phyloP scores from a whole-genome alignment of 768 basidiomycete species.

The Auriscalpium vulgare region DNA sequence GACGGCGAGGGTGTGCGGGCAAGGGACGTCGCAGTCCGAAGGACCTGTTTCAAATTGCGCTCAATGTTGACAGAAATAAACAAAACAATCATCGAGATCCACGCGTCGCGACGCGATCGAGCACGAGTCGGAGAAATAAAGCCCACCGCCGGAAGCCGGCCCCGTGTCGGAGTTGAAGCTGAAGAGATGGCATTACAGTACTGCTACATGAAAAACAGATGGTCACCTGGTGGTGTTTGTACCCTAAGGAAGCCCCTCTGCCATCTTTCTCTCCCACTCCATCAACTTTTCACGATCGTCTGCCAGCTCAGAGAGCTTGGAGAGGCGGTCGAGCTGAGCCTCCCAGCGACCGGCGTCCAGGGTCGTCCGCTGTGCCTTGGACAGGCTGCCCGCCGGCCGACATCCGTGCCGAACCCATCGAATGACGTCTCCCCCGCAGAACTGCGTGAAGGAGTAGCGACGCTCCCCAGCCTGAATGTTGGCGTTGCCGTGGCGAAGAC shows the following conservation, averaged over 20 bases:
- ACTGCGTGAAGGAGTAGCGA: slow-evolving; percentile 7
- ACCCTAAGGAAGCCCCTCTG: not conserved
- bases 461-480: slow-evolving; percentile 6
- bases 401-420: not conserved
- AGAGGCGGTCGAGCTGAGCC: not conserved
- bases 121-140: too few relatives aligned
- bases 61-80: too few relatives aligned
- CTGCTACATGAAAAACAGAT: not conserved
- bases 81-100: too few relatives aligned
- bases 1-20: not conserved
- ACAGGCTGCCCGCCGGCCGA: not conserved
- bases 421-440: not conserved
- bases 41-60: too few relatives aligned
- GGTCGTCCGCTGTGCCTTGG: not conserved
- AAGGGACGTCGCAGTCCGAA: too few relatives aligned
- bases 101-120: too few relatives aligned
- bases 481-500: slow-evolving; percentile 13
- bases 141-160: not conserved
- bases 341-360: not conserved
- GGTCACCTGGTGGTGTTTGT: not conserved
- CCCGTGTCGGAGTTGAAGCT: not conserved
- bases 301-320: not conserved
- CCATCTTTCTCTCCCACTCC: not conserved
- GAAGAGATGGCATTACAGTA: not conserved
- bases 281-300: not conserved